A percentile compares a stretch with the other conserved stretches of the same genome.
Conservation (phyloP, 345 rosid species). For the Hevea brasiliensis region DNA sequence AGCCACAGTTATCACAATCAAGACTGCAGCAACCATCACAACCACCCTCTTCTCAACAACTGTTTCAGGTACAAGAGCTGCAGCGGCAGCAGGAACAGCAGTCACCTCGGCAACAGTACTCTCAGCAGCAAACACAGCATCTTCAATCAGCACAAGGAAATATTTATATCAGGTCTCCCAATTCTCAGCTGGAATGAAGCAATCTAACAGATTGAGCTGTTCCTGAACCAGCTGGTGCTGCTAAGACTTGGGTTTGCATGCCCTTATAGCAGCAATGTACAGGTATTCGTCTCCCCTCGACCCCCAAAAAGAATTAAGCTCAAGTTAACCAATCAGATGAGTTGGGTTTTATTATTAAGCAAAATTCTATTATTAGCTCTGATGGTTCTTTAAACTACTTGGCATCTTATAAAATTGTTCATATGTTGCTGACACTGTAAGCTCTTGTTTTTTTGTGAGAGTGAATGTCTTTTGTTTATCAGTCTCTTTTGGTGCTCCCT, state of each 20-base stretch:
- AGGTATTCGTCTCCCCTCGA: slow-evolving; percentile 47
- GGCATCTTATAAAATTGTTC: no score
- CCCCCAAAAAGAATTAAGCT: no score
- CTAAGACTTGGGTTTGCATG: slow-evolving; percentile 48
- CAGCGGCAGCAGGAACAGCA: slow-evolving; percentile 35
- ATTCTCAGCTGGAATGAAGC: slow-evolving; percentile 64
- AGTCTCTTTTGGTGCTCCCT: no score
- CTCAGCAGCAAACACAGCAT: slow-evolving; percentile 62
- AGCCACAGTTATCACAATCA: slow-evolving; percentile 46
- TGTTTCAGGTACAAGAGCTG: slow-evolving; percentile 53
- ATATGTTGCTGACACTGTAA: no score
- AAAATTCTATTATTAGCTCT: no score
- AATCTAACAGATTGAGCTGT: slow-evolving; percentile 41
- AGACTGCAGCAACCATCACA: slow-evolving; percentile 26
- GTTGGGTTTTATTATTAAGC: no score
- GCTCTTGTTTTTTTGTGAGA: no score
- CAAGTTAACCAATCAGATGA: background rate
- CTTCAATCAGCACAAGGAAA: slow-evolving; percentile 61
- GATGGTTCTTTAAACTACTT: no score
- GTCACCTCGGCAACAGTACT: slow-evolving; percentile 37
- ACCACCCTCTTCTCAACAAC: slow-evolving; percentile 44
- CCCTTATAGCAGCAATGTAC: slow-evolving; percentile 67
- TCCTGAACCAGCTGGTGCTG: slow-evolving; percentile 46
- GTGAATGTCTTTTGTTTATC: no score
- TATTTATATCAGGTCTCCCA: slow-evolving; percentile 56